Evolutionary conservation across 2,329 filamentous ascomycete genomes (phyloP).

Genomic region (Myriosclerotinia scirpicola): DNA sequence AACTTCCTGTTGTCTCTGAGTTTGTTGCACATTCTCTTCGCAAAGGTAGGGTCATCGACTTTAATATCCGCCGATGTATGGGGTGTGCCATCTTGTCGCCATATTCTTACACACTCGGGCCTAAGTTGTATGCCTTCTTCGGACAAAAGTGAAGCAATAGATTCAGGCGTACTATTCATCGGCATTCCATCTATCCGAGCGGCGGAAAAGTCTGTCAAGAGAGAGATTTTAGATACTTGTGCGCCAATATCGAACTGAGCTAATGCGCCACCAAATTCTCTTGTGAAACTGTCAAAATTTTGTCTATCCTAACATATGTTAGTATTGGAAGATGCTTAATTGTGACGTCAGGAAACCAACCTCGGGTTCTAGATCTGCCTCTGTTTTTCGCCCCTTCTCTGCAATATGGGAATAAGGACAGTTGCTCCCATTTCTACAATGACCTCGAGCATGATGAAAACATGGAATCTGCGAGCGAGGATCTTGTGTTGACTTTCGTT

Average conservation of each 20-base stretch:
- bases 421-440: constrained; percentile 27
- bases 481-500: background rate
- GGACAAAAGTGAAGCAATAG: constrained; percentile 25
- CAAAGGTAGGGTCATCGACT: constrained; percentile 34
- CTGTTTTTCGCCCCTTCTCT: constrained; percentile 24
- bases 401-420: constrained; percentile 20
- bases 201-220: constrained; percentile 36
- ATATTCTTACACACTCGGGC: constrained; percentile 27
- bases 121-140: constrained; percentile 30
- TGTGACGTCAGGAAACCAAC: background rate
- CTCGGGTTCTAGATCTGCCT: constrained; percentile 1
- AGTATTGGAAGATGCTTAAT: background rate
- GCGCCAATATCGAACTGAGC: constrained; percentile 32
- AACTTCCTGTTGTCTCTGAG: constrained; percentile 23
- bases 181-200: constrained; percentile 32
- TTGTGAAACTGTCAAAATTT: constrained; percentile 31
- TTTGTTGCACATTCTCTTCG: constrained; percentile 26
- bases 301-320: constrained; percentile 26
- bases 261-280: constrained; percentile 32
- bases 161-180: constrained; percentile 27
- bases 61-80: constrained; percentile 28
- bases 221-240: constrained; percentile 34
- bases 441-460: constrained; percentile 29
- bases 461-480: constrained; percentile 21
- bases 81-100: background rate